Evolutionary conservation across 2,329 filamentous ascomycete species (phyloP).

Genomic region (Monosporascus cannonballus): DNA sequence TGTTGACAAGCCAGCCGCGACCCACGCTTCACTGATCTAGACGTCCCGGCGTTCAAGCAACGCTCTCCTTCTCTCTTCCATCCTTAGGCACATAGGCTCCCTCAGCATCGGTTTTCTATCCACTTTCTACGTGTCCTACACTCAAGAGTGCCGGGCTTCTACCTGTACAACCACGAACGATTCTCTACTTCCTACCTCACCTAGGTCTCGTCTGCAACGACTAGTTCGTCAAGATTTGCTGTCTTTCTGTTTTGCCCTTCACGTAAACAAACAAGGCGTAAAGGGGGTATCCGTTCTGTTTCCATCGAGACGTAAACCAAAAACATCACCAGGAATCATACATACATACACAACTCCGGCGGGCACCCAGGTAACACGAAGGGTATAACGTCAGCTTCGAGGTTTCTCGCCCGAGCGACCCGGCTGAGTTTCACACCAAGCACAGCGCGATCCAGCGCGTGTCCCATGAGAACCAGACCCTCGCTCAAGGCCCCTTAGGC

Average conservation of each 20-base stretch:
- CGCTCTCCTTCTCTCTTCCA: constrained; percentile 25
- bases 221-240: constrained; percentile 8
- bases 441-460: neutral
- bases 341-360: too few species aligned
- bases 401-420: too few species aligned
- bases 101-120: constrained; percentile 13
- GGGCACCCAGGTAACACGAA: too few species aligned
- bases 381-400: too few species aligned
- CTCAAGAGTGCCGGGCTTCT: neutral
- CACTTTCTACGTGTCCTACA: constrained; percentile 13
- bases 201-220: constrained; percentile 2
- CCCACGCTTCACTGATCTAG: constrained; percentile 34
- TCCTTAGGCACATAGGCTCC: constrained; percentile 20
- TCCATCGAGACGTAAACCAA: too few species aligned
- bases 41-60: constrained; percentile 18
- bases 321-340: too few species aligned
- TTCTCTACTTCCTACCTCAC: too few species aligned
- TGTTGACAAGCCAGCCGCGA: constrained; percentile 35
- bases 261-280: too few species aligned
- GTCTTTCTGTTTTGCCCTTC: too few species aligned
- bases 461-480: constrained; percentile 27
- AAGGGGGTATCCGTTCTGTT: too few species aligned
- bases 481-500: constrained; percentile 26
- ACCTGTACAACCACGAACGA: neutral
- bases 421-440: neutral